Conservation (phyloP, 371 early-diverging fungal genomes). For the Funneliformis caledonium region DNA sequence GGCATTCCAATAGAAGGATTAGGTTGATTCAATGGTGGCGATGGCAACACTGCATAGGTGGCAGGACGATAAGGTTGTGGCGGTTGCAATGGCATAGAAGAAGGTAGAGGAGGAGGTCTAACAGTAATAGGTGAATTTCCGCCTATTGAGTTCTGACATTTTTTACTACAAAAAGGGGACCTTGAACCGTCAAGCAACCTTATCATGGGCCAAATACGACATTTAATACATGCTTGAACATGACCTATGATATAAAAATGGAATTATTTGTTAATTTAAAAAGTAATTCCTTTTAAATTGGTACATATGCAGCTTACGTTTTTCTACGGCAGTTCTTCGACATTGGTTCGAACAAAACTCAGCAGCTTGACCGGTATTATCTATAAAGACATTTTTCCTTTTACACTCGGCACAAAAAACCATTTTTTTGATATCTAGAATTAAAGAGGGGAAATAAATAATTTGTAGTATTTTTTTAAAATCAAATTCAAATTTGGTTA, state of each 20-base stretch:
- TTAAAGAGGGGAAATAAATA: not conserved
- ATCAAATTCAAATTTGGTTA: no score
- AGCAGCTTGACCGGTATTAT: slow-evolving; percentile 2
- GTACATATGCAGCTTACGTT: not conserved
- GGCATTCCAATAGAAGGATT: not conserved
- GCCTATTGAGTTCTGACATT: slow-evolving; percentile 3
- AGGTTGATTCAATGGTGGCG: not conserved
- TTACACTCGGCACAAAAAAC: slow-evolving; percentile 21
- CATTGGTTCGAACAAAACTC: slow-evolving; percentile 39
- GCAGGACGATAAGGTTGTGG: not conserved
- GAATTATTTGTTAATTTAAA: not conserved
- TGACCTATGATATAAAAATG: slow-evolving; percentile 1
- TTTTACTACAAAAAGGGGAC: slow-evolving; percentile 13
- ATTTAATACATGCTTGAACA: slow-evolving; percentile 17
- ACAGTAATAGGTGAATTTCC: not conserved
- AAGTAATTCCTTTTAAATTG: not conserved
- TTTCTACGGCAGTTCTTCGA: slow-evolving; percentile 33
- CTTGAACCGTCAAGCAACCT: not conserved
- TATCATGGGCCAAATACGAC: not conserved
- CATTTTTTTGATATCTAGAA: not conserved
- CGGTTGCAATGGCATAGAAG: not conserved
- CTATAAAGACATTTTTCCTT: not conserved
- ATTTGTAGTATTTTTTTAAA: no score
- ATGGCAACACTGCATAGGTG: no score
- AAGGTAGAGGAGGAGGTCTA: not conserved